phyloP scores from a whole-genome alignment of 495 filamentous ascomycete genomes.

The Polyplosphaeria fusca region DNA sequence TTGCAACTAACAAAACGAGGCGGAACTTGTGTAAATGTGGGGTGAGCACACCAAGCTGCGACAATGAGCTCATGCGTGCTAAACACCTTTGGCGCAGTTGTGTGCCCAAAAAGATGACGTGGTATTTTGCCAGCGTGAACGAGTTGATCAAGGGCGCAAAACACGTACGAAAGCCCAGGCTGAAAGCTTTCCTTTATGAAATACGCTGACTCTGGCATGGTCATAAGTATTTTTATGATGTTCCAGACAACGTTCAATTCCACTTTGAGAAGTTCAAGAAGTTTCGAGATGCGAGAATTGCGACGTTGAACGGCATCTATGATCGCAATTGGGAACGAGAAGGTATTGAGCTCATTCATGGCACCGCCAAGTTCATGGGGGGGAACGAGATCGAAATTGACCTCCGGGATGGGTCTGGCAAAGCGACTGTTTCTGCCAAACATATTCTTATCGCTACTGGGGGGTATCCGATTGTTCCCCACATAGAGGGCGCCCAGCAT shows the following conservation, averaged over 20 bases:
- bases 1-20: too few relatives aligned
- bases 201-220: too few relatives aligned
- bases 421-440: constrained; percentile 48
- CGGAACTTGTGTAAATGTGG: constrained; percentile 62
- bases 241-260: constrained; percentile 49
- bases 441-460: constrained; percentile 60
- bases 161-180: too few relatives aligned
- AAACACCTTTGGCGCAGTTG: constrained; percentile 43
- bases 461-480: constrained; percentile 49
- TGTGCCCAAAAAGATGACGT: constrained; percentile 63
- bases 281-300: constrained; percentile 51
- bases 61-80: background rate
- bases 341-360: constrained; percentile 58
- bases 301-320: constrained; percentile 53
- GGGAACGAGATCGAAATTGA: constrained; percentile 52
- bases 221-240: constrained; percentile 59
- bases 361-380: constrained; percentile 53
- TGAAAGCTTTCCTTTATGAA: too few relatives aligned
- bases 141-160: constrained; percentile 50
- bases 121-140: constrained; percentile 59
- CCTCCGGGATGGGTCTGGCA: constrained; percentile 48
- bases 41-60: constrained; percentile 39
- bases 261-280: constrained; percentile 57
- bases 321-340: constrained; percentile 58
- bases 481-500: constrained; percentile 52